These are phyloP conservation scores for Botryotinia globosa DNA, from an alignment of 2,329 filamentous ascomycete species.

Conservation along the genomic window DNA sequence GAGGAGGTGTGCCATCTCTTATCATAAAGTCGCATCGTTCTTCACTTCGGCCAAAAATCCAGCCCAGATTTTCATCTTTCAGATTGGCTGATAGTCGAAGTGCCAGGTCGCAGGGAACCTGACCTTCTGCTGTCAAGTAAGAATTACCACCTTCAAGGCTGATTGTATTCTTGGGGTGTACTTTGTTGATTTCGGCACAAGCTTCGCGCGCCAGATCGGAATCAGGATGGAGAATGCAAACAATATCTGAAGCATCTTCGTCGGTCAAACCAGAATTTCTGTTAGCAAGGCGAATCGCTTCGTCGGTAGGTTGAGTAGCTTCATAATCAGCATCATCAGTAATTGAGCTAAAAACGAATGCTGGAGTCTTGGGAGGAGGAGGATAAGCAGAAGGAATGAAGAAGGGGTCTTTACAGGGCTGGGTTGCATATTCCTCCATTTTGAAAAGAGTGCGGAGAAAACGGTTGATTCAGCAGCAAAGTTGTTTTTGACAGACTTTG, in stretches of 20 bases:
- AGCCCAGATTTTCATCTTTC: slow-evolving; percentile 69
- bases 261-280: slow-evolving; percentile 81
- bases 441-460: slow-evolving; percentile 25
- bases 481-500: slow-evolving; percentile 16
- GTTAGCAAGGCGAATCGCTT: slow-evolving; percentile 74
- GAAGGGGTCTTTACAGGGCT: slow-evolving; percentile 33
- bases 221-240: slow-evolving; percentile 81
- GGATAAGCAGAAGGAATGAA: slow-evolving; percentile 13
- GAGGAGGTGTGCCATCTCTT: slow-evolving; percentile 62
- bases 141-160: slow-evolving; percentile 45
- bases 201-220: slow-evolving; percentile 70
- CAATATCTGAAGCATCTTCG: slow-evolving; percentile 80
- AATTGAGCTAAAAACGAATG: slow-evolving; percentile 3
- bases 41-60: slow-evolving; percentile 79
- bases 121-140: slow-evolving; percentile 27
- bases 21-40: slow-evolving; percentile 69
- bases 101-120: slow-evolving; percentile 60
- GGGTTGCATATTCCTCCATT: slow-evolving; percentile 35
- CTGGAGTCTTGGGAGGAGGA: neutral
- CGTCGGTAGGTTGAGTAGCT: slow-evolving; percentile 77
- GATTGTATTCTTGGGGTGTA: slow-evolving; percentile 59
- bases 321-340: slow-evolving; percentile 29
- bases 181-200: slow-evolving; percentile 49
- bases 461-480: slow-evolving; percentile 18
- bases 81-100: slow-evolving; percentile 73